A percentile compares a stretch with the other conserved stretches of the same genome.
Evolutionary conservation across 257 asterid genomes (phyloP).

Genomic region (Jasminum sambac): DNA sequence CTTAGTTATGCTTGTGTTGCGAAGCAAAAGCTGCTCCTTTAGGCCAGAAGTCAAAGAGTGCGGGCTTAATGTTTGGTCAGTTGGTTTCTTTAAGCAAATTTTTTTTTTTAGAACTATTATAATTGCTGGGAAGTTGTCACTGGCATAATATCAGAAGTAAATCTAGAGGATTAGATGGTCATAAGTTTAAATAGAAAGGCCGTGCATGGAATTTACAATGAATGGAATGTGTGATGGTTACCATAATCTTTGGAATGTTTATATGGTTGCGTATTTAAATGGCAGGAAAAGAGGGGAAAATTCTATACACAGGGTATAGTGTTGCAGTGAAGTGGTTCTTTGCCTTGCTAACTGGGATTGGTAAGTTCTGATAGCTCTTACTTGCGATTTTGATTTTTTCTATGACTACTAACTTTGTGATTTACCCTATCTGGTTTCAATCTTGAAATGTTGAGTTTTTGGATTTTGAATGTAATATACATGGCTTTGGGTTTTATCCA

Average conservation of each 20-base stretch:
- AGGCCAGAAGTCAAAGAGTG: background rate
- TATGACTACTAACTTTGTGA: background rate
- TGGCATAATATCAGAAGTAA: background rate
- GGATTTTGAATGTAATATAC: background rate
- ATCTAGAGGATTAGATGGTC: background rate
- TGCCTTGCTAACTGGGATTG: slow-evolving; percentile 86
- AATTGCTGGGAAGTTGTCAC: background rate
- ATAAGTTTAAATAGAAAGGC: slow-evolving; percentile 1
- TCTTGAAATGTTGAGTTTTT: background rate
- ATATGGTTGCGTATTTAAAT: slow-evolving; percentile 25
- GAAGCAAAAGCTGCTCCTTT: background rate
- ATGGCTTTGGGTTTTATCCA: background rate
- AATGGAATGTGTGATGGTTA: slow-evolving; percentile 1
- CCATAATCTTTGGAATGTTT: background rate
- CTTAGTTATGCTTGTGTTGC: background rate
- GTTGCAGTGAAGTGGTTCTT: slow-evolving; percentile 86
- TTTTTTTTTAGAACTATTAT: background rate
- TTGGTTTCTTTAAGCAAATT: background rate
- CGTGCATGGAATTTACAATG: slow-evolving; percentile 5
- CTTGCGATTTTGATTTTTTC: slow-evolving; percentile 9
- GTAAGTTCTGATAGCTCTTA: slow-evolving; percentile 49
- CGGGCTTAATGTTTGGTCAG: background rate
- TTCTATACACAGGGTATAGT: slow-evolving; percentile 70
- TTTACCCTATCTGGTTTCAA: background rate
- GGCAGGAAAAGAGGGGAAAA: slow-evolving; percentile 85